These are phyloP conservation scores for Sporothrix humicola DNA, from an alignment of 2,329 filamentous ascomycete species.

Conservation along the genomic window DNA sequence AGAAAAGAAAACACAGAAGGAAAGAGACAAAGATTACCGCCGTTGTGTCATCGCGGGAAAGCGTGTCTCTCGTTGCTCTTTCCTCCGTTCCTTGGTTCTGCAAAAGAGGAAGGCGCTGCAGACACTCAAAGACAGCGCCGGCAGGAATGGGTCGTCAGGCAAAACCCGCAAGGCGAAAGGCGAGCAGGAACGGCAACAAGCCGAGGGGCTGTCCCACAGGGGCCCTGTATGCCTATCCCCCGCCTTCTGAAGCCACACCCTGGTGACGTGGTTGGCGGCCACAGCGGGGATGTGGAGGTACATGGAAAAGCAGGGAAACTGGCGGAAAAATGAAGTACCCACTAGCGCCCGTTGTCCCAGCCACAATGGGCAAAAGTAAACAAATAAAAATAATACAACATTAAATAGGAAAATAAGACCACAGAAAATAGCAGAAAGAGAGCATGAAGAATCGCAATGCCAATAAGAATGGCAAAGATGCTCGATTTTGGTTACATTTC, in stretches of 20 bases:
- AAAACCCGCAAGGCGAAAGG: conserved; percentile 10
- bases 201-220: conserved; percentile 6
- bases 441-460: background rate
- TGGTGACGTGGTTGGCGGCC: conserved; percentile 29
- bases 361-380: conserved; percentile 32
- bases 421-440: too few species aligned
- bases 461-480: background rate
- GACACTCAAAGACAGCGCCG: conserved; percentile 5
- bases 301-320: background rate
- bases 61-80: conserved; percentile 10
- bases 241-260: conserved; percentile 28
- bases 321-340: conserved; percentile 9
- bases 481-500: conserved; percentile 6
- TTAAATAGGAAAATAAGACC: background rate
- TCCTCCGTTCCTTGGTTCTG: conserved; percentile 17
- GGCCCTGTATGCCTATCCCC: background rate
- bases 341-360: conserved; percentile 28
- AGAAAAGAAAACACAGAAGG: background rate
- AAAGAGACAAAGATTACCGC: background rate
- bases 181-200: conserved; percentile 11
- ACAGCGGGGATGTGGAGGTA: background rate
- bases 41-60: conserved; percentile 25
- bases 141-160: conserved; percentile 34
- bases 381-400: conserved; percentile 4
- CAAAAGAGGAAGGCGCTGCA: conserved; percentile 18